A percentile compares a stretch with the other conserved stretches of the same genome.
phyloP scores from a whole-genome alignment of 2,329 filamentous ascomycete species.

The Conoideocrella luteorostrata region DNA sequence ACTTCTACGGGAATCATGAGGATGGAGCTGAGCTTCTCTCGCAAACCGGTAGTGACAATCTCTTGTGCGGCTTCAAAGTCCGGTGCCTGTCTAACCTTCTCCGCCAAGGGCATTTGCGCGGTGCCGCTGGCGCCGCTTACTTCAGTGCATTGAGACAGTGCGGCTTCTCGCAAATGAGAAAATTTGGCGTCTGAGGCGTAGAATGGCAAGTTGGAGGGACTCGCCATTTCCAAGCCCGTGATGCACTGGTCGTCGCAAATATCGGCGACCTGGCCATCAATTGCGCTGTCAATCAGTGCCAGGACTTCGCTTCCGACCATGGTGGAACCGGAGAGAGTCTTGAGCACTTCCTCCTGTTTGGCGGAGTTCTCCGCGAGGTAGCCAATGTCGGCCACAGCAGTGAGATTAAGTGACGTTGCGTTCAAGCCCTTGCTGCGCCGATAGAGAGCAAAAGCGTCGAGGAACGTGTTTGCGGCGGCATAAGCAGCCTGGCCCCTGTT shows the following conservation, averaged over 20 bases:
- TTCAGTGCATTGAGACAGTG: constrained; percentile 20
- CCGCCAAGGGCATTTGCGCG: constrained; percentile 9
- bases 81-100: constrained; percentile 12
- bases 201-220: constrained; percentile 39
- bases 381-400: constrained; percentile 42
- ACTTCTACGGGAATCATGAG: constrained; percentile 20
- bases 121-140: constrained; percentile 2
- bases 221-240: constrained; percentile 44
- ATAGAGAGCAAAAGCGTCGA: constrained; percentile 26
- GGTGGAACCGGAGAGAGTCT: constrained; percentile 40
- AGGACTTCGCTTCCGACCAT: constrained; percentile 49
- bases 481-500: constrained; percentile 48
- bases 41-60: constrained; percentile 17
- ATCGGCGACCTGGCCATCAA: constrained; percentile 35
- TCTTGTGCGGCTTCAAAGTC: constrained; percentile 17
- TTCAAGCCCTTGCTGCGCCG: constrained; percentile 33
- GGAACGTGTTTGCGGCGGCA: constrained; percentile 41
- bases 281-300: constrained; percentile 45
- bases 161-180: constrained; percentile 36
- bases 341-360: constrained; percentile 38
- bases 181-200: constrained; percentile 54
- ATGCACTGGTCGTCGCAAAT: constrained; percentile 45
- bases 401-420: constrained; percentile 45
- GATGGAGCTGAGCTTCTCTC: constrained; percentile 29
- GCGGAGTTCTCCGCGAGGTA: constrained; percentile 42